Evolutionary conservation across 805 yeast genomes (phyloP), one percentile per base, ranked within the genome.

Genomic region (Kuraishia borneana): DNA sequence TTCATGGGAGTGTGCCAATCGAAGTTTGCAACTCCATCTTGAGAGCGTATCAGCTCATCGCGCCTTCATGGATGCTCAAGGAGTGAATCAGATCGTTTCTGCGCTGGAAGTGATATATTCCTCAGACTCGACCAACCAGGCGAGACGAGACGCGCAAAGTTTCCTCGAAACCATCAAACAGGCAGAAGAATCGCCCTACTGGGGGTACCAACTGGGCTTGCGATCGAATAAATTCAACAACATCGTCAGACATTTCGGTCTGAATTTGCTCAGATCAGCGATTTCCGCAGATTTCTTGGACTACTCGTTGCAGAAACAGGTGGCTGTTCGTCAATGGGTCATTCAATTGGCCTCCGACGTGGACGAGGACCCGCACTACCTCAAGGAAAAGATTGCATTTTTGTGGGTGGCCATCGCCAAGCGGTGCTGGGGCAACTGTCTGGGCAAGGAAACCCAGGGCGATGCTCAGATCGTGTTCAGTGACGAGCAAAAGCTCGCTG

Each of bases 321-420:
- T 70, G 18, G 79, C 94, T 1, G 68, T 92, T 14, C 70, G 94
- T 41, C 69, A 70, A 36, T 89, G 96, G 96, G 70, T 88, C 26
- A 68, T 84, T 28, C 94, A 88, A 45, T 68, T 92, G 30, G 74
- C 87, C 19, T 63, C 63, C 22, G 70, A 73, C 32, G 70, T 80
- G 1, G 49, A 64, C 5, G 58, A 59, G n/a, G 96, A 89, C 52
- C 95, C 97, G 5, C 89, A 85, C 53, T 94, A 79, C 47, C 65
- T 92, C 37, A 83, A 79, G 48, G 97, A 88, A 51, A 92, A 92
- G 55, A 50, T 88, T 27, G 94, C 96, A 10, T 80, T 73, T 42
- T 58, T 92, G 18, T 88, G 97, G 96, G 95, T 83, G 1, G 79
- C 83, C 28, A 63, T 92, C 6, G 94, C 95, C 8, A 92, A 92